Percentiles rank a stretch among this genome's conserved stretches.
Evolutionary conservation across 768 basidiomycete species (phyloP).

Genomic region (Dioszegia crocea): DNA sequence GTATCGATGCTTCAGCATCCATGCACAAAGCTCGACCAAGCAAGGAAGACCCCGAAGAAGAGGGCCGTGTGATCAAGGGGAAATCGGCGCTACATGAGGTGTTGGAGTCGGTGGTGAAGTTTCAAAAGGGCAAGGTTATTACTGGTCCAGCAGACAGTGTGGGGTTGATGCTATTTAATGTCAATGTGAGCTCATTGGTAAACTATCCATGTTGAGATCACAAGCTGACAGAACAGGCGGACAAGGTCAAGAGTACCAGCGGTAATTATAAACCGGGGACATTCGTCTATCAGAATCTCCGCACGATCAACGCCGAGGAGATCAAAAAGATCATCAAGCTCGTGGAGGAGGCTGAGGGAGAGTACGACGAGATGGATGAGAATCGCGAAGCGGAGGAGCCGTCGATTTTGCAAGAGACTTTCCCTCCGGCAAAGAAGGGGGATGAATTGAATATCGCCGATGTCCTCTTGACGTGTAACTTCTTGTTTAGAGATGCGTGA

Average conservation of each 20-base stretch:
- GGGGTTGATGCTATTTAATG: constrained; percentile 88
- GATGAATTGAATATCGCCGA: constrained; percentile 73
- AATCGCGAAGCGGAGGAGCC: constrained; percentile 40
- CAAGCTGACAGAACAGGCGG: constrained; percentile 44
- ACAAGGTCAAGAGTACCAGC: constrained; percentile 58
- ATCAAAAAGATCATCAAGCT: constrained; percentile 74
- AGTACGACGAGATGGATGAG: constrained; percentile 54
- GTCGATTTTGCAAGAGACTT: constrained; percentile 56
- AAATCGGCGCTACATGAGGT: constrained; percentile 73
- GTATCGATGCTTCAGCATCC: constrained; percentile 85
- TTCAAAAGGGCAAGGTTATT: constrained; percentile 85
- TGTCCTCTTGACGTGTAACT: constrained; percentile 84
- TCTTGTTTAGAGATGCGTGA: constrained; percentile 82
- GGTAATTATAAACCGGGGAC: constrained; percentile 45
- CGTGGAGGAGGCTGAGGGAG: constrained; percentile 64
- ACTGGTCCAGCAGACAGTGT: constrained; percentile 82
- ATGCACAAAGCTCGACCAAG: constrained; percentile 74
- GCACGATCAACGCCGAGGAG: constrained; percentile 70
- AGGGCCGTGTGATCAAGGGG: constrained; percentile 54
- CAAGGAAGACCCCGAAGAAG: constrained; percentile 43
- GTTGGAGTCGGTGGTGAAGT: constrained; percentile 75
- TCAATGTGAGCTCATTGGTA: constrained; percentile 51
- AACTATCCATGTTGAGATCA: not conserved
- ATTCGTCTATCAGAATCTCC: constrained; percentile 70
- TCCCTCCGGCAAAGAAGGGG: constrained; percentile 62